Base-by-base conservation (phyloP, 2,329 filamentous ascomycete species). In the Periconia sp. region DNA sequence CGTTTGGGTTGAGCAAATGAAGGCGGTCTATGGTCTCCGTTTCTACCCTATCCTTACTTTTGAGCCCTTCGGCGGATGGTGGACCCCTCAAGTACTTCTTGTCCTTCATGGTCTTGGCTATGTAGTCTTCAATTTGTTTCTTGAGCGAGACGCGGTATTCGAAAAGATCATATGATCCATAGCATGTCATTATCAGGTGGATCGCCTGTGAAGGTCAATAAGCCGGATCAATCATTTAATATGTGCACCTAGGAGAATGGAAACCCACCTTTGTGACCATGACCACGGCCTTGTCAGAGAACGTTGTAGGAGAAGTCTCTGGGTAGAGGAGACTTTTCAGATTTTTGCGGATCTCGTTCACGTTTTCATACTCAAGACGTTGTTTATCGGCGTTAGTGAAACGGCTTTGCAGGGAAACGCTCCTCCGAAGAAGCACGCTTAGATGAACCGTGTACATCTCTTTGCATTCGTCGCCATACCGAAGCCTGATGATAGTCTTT, bases 381-480 rank as follows among this genome's bases (percentile, higher is more conserved):
- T 38, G 10, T 3, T 3, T 29, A 46, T 48, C 3, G 40, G 53
- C 25, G 25, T 46, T 9, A 7, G 12, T 18, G 40, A 57, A n/a
- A 11, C 18, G 1, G 16, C 26, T 2, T 1, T 17, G 5, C 33
- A 45, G 8, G 24, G 28, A 16, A 17, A 30, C 25, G 32, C 60
- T 63, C 36, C 57, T 28, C 10, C 37, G 34, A 24, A 47, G 46
- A 0, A 63, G 32, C 0, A 53, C 11, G 13, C 46, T 39, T 9
- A 59, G 25, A 15, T 57, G 52, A 3, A 58, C 24, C 1, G 31
- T 30, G 11, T 35, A 33, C 15, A 40, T 43, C 4, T 25, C 17
- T 4, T 21, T 25, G 4, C 58, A 40, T 4, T 50, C 17, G 0
- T 40, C 15, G 2, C 56, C 59, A 17, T 39, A 57, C 13, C 51